These are phyloP conservation scores for Termitomyces sp. DNA, from an alignment of 768 basidiomycete genomes.

Conservation along the genomic window DNA sequence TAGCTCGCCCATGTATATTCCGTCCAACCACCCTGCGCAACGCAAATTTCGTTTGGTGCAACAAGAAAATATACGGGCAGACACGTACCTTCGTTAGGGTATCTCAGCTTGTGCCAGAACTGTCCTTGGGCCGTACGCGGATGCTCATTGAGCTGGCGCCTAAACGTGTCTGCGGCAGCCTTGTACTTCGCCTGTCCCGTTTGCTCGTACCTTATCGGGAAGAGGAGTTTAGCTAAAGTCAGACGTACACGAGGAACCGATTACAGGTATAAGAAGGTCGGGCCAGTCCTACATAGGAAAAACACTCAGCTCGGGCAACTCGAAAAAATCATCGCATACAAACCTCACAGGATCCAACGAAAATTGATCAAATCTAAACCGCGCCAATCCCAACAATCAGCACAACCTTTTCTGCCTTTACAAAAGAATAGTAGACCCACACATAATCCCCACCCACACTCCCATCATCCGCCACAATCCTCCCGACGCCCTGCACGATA, in stretches of 20 bases:
- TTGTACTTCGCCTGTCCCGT: slow-evolving; percentile 35
- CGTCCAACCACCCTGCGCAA: slow-evolving; percentile 37
- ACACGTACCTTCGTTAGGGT: slow-evolving; percentile 35
- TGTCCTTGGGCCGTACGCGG: slow-evolving; percentile 41
- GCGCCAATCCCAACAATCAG: slow-evolving; percentile 8
- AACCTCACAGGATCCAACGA: slow-evolving; percentile 33
- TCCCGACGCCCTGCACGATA: slow-evolving; percentile 32
- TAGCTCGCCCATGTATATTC: slow-evolving; percentile 42
- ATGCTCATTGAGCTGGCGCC: slow-evolving; percentile 33
- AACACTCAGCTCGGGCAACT: neutral
- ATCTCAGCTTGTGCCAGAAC: slow-evolving; percentile 41
- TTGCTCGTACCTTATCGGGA: slow-evolving; percentile 22
- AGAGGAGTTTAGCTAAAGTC: neutral
- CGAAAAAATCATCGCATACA: neutral
- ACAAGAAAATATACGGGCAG: neutral
- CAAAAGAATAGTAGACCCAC: slow-evolving; percentile 17
- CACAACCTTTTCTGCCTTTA: neutral
- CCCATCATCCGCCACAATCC: slow-evolving; percentile 36
- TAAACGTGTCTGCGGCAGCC: slow-evolving; percentile 33
- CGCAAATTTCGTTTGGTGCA: neutral
- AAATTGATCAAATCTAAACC: slow-evolving; percentile 26
- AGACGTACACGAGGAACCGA: neutral
- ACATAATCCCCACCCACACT: slow-evolving; percentile 35
- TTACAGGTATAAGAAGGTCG: slow-evolving; percentile 35
- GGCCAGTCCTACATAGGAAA: slow-evolving; percentile 26